Conservation (phyloP, 2,329 filamentous ascomycete species). For the Coleophoma crateriformis region DNA sequence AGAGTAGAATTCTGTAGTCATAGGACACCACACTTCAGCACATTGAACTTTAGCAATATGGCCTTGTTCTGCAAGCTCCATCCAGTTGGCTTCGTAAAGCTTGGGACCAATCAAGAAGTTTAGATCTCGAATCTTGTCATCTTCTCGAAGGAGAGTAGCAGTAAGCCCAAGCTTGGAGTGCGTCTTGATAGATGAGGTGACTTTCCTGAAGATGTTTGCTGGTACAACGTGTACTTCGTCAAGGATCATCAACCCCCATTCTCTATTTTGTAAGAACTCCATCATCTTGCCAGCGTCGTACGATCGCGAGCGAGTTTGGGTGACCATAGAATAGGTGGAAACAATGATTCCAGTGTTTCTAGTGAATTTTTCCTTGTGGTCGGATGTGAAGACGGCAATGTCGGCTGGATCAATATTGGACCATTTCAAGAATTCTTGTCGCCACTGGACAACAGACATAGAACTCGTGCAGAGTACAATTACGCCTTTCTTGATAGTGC, state of each 20-base stretch:
- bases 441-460: conserved; percentile 97
- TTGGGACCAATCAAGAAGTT: conserved; percentile 98
- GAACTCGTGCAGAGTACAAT: conserved; percentile 95
- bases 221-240: conserved; percentile 98
- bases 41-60: conserved; percentile 97
- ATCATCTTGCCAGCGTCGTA: conserved; percentile 97
- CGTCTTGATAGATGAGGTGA: conserved; percentile 87
- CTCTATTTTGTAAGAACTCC: conserved; percentile 80
- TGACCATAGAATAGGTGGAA: conserved; percentile 99
- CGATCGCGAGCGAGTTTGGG: conserved; percentile 77
- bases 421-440: conserved; percentile 96
- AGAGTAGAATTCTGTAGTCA: conserved; percentile 97
- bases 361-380: conserved; percentile 81
- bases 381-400: conserved; percentile 91
- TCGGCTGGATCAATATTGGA: conserved; percentile 95
- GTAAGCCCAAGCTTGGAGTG: conserved; percentile 94
- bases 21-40: conserved; percentile 98
- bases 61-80: conserved; percentile 93
- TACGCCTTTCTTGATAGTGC: conserved; percentile 94
- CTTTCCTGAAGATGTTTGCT: conserved; percentile 91
- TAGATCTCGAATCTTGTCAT: conserved; percentile 95
- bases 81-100: conserved; percentile 98
- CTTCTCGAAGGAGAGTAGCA: conserved; percentile 88
- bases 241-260: conserved; percentile 96
- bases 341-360: conserved; percentile 94